phyloP scores from a whole-genome alignment of 306 rosid species.

The Begonia peltatifolia region DNA sequence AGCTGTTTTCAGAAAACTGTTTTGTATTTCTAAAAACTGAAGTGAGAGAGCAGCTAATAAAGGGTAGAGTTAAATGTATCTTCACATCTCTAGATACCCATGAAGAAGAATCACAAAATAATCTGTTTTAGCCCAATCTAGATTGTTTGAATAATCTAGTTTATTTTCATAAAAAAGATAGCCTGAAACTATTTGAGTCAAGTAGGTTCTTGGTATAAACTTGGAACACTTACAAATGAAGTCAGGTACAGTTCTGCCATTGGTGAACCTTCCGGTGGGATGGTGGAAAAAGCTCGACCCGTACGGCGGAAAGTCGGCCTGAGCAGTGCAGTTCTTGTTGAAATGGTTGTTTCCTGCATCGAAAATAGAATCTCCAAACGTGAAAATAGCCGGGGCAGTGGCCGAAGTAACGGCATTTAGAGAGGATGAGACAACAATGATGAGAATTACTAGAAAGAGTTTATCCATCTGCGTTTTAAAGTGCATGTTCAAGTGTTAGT shows the following conservation, averaged over 20 bases:
- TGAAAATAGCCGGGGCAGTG: slow-evolving; percentile 10
- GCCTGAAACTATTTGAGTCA: neutral
- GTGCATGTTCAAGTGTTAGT: neutral
- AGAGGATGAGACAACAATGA: neutral
- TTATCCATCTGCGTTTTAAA: slow-evolving; percentile 3
- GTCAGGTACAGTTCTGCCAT: slow-evolving; percentile 27
- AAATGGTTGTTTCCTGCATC: slow-evolving; percentile 26
- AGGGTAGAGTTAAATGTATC: too few species aligned
- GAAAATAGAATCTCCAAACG: slow-evolving; percentile 24
- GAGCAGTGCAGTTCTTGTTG: slow-evolving; percentile 18
- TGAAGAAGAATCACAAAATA: too few species aligned
- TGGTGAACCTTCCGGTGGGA: slow-evolving; percentile 30
- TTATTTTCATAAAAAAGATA: too few species aligned
- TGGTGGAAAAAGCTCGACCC: slow-evolving; percentile 22
- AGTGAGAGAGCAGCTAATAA: too few species aligned
- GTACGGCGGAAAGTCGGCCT: slow-evolving; percentile 28
- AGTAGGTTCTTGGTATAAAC: too few species aligned
- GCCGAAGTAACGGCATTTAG: neutral
- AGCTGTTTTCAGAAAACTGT: too few species aligned
- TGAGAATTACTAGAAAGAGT: slow-evolving; percentile 1
- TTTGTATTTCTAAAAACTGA: too few species aligned
- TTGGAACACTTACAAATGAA: slow-evolving; percentile 19
- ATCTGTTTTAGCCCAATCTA: too few species aligned
- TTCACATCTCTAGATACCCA: too few species aligned
- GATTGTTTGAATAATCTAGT: too few species aligned